Evolutionary conservation across 2,329 filamentous ascomycete species (phyloP).

Genomic region (Lasiodiplodia hormozganensis): DNA sequence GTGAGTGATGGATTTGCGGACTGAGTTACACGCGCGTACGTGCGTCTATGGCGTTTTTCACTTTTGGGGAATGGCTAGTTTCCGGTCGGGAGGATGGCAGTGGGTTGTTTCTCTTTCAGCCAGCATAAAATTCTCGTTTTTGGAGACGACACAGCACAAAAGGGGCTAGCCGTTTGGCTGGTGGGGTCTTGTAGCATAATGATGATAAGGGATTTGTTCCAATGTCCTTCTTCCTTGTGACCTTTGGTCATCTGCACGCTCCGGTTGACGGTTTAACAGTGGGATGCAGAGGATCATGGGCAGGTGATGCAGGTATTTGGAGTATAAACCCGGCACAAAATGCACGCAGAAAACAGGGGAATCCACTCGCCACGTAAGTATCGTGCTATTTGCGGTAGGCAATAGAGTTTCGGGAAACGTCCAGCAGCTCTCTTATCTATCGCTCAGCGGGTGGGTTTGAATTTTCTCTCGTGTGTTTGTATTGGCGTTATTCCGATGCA

Average conservation of each 20-base stretch:
- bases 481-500: background rate
- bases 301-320: too few species aligned
- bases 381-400: too few species aligned
- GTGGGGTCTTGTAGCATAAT: constrained; percentile 18
- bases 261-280: too few species aligned
- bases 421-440: too few species aligned
- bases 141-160: background rate
- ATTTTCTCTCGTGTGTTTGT: too few species aligned
- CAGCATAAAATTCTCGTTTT: background rate
- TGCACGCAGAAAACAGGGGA: background rate
- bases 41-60: background rate
- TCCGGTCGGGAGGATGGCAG: background rate
- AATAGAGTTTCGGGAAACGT: too few species aligned
- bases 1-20: background rate
- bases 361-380: too few species aligned
- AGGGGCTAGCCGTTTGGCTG: background rate
- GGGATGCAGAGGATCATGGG: too few species aligned
- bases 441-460: too few species aligned
- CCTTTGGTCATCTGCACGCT: background rate
- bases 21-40: background rate
- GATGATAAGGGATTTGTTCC: background rate
- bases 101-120: background rate
- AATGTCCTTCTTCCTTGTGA: too few species aligned
- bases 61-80: background rate
- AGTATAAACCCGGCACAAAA: too few species aligned